Conservation (phyloP, 257 asterid genomes). For the Solanum chmielewskii region DNA sequence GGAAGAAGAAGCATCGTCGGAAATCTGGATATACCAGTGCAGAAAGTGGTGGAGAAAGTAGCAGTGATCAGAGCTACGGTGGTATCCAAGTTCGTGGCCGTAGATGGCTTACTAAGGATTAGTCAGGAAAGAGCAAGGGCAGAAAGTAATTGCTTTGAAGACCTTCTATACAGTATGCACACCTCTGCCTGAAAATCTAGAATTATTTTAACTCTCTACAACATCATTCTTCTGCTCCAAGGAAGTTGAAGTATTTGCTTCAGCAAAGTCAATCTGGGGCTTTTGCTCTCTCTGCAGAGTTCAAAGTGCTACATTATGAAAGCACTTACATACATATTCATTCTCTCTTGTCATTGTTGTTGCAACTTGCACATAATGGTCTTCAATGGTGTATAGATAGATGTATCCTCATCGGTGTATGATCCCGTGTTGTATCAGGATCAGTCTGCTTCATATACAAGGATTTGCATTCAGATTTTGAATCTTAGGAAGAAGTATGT, state of each 20-base stretch:
- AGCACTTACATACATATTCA: background rate
- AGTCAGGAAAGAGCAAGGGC: background rate
- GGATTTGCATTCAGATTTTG: background rate
- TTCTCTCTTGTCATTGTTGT: background rate
- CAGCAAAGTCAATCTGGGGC: background rate
- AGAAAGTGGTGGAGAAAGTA: conserved; percentile 50
- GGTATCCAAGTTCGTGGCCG: conserved; percentile 8
- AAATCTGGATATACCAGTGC: conserved; percentile 83
- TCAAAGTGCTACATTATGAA: background rate
- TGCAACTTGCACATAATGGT: background rate
- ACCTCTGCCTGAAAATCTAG: background rate
- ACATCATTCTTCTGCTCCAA: background rate
- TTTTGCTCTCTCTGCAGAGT: background rate
- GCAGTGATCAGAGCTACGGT: conserved; percentile 8
- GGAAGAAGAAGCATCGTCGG: conserved; percentile 61
- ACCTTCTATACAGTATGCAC: background rate
- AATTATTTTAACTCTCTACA: background rate
- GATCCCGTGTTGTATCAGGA: background rate
- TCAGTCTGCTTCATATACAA: background rate
- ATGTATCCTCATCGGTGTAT: background rate
- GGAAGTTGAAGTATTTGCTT: background rate
- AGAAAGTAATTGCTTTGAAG: background rate
- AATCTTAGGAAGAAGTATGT: background rate
- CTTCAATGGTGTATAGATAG: background rate
- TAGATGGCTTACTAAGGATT: conserved; percentile 11